phyloP scores from a whole-genome alignment of 768 basidiomycete genomes.

The Pleurotus tuoliensis region DNA sequence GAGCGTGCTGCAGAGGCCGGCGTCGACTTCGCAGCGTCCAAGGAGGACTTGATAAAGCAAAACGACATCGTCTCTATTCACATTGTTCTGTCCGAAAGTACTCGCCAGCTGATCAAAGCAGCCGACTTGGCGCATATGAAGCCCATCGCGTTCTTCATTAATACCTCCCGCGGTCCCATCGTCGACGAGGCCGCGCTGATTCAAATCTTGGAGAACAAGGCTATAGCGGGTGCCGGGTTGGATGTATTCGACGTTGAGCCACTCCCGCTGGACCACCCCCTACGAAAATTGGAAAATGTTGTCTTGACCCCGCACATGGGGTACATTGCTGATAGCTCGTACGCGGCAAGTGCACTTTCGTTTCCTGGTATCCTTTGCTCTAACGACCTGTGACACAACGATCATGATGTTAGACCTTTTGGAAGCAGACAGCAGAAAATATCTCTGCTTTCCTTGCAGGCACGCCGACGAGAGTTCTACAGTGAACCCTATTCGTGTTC shows the following conservation, averaged over 20 bases:
- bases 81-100: conserved; percentile 49
- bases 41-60: conserved; percentile 47
- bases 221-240: conserved; percentile 56
- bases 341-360: conserved; percentile 32
- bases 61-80: conserved; percentile 64
- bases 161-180: conserved; percentile 63
- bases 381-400: not conserved
- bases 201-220: conserved; percentile 37
- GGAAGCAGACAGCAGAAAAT: conserved; percentile 53
- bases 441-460: conserved; percentile 52
- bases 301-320: conserved; percentile 61
- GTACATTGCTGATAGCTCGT: conserved; percentile 50
- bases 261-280: conserved; percentile 51
- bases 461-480: conserved; percentile 17
- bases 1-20: conserved; percentile 51
- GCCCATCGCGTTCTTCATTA: conserved; percentile 55
- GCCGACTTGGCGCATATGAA: conserved; percentile 53
- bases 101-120: conserved; percentile 43
- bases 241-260: conserved; percentile 70
- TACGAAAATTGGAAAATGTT: conserved; percentile 48
- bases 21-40: conserved; percentile 42
- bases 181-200: conserved; percentile 58
- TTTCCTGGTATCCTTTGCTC: not conserved
- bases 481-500: not conserved
- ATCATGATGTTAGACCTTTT: conserved; percentile 35